phyloP scores from a whole-genome alignment of 2,329 filamentous ascomycete species.

The Furcasterigmium furcatum region DNA sequence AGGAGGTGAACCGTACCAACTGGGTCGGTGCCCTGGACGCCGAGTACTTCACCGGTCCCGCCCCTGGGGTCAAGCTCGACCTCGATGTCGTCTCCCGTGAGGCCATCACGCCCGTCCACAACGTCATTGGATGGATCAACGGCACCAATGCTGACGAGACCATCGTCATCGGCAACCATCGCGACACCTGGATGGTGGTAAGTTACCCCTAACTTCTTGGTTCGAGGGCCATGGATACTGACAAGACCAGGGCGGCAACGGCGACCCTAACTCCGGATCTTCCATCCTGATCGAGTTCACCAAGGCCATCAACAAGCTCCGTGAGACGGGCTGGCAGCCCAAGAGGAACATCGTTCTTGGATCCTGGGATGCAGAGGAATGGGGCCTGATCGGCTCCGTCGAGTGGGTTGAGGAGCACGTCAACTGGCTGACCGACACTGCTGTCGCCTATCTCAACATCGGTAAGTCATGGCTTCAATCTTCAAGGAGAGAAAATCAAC shows the following conservation, averaged over 20 bases:
- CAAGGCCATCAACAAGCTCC: constrained; percentile 65
- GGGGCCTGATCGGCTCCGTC: constrained; percentile 68
- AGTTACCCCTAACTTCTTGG: background rate
- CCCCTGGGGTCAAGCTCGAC: constrained; percentile 58
- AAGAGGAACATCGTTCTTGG: constrained; percentile 54
- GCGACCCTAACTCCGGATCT: constrained; percentile 77
- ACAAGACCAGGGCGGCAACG: constrained; percentile 61
- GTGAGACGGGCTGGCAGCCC: constrained; percentile 73
- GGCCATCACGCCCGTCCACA: constrained; percentile 67
- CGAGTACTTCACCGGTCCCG: constrained; percentile 38
- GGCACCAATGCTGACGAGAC: constrained; percentile 74
- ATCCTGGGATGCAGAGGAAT: constrained; percentile 32
- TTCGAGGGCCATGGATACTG: background rate
- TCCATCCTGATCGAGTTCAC: constrained; percentile 75
- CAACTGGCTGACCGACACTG: constrained; percentile 68
- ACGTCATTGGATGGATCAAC: constrained; percentile 79
- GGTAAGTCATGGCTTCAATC: constrained; percentile 34
- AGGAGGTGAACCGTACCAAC: constrained; percentile 56
- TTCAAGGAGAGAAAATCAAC: background rate
- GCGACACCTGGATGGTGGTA: constrained; percentile 73
- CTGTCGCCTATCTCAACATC: constrained; percentile 78
- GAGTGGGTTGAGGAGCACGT: constrained; percentile 86
- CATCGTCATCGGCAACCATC: constrained; percentile 75
- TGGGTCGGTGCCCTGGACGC: constrained; percentile 54
- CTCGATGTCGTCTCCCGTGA: constrained; percentile 65